Evolutionary conservation across 257 asterid genomes (phyloP).

Genomic region (Gynochthodes officinalis): DNA sequence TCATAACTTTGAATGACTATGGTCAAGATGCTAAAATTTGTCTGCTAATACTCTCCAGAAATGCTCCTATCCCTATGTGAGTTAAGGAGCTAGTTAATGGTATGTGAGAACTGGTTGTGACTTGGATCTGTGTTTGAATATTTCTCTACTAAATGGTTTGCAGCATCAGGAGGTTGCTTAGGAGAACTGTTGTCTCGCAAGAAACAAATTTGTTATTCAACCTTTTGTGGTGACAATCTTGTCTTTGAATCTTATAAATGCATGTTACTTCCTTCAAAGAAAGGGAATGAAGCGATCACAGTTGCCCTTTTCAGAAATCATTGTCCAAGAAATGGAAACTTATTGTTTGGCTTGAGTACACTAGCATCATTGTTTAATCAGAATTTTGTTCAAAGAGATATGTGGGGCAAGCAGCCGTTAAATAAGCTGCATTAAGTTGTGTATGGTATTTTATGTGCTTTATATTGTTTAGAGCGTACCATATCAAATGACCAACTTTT

Average conservation of each 20-base stretch:
- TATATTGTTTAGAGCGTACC: neutral
- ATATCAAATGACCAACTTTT: neutral
- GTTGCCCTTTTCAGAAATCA: neutral
- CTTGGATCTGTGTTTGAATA: neutral
- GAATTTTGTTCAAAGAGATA: neutral
- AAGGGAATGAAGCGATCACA: neutral
- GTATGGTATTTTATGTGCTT: neutral
- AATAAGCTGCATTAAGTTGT: neutral
- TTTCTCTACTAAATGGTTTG: neutral
- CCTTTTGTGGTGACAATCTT: neutral
- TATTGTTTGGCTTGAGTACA: neutral
- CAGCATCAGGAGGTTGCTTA: constrained; percentile 6
- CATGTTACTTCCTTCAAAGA: neutral
- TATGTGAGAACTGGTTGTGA: neutral
- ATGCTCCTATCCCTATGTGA: neutral
- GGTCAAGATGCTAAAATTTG: constrained; percentile 5
- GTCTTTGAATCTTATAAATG: neutral
- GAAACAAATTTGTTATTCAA: neutral
- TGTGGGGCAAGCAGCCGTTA: neutral
- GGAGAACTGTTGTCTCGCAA: neutral
- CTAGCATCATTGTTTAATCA: neutral
- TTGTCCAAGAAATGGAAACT: neutral
- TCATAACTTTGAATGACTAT: neutral
- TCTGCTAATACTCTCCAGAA: neutral
- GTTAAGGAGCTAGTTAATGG: neutral